phyloP scores from a whole-genome alignment of 371 early-diverging fungal genomes.

The Mortierella sp. region DNA sequence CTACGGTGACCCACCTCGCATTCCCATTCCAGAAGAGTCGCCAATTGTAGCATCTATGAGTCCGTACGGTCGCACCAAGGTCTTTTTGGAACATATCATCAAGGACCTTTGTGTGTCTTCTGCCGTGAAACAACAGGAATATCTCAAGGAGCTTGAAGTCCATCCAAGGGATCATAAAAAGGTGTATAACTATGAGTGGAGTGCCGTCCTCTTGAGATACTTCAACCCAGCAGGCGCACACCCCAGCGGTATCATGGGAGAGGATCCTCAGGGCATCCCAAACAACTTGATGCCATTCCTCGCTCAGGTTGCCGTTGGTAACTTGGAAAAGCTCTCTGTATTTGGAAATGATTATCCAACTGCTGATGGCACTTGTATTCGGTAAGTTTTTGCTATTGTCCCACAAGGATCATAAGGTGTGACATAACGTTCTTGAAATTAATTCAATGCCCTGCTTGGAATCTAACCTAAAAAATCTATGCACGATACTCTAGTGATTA shows the following conservation, averaged over 20 bases:
- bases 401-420: background rate
- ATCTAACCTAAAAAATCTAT: background rate
- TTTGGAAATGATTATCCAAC: slow-evolving; percentile 92
- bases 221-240: slow-evolving; percentile 95
- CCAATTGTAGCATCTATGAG: slow-evolving; percentile 70
- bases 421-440: background rate
- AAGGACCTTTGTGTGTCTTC: slow-evolving; percentile 76
- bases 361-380: slow-evolving; percentile 87
- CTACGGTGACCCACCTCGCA: slow-evolving; percentile 61
- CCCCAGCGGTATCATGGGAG: slow-evolving; percentile 88
- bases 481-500: slow-evolving; percentile 71
- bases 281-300: slow-evolving; percentile 93
- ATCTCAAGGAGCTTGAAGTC: slow-evolving; percentile 16
- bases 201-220: slow-evolving; percentile 84
- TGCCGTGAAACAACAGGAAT: slow-evolving; percentile 35
- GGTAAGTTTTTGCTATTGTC: slow-evolving; percentile 62
- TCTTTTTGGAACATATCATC: slow-evolving; percentile 85
- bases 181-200: slow-evolving; percentile 64
- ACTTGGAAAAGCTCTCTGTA: slow-evolving; percentile 77
- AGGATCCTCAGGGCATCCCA: slow-evolving; percentile 85
- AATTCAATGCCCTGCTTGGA: background rate
- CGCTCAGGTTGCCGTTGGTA: slow-evolving; percentile 84
- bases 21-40: slow-evolving; percentile 59
- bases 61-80: slow-evolving; percentile 92
- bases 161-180: background rate